Base-by-base conservation (phyloP, 2,329 filamentous ascomycete species). In the Monosporascus sp. region DNA sequence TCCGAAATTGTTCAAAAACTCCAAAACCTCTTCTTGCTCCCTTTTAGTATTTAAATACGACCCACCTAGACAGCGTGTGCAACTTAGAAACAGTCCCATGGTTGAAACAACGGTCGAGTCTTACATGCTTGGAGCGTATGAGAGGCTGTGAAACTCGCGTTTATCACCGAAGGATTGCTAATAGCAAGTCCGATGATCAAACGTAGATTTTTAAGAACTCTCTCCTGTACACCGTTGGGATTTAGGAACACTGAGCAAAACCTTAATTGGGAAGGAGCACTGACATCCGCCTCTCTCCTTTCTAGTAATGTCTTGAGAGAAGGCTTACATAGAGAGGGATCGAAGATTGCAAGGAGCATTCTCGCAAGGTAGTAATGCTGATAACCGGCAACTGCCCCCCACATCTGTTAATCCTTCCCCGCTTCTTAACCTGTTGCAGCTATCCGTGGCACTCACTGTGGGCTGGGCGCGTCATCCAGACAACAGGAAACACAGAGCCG, bases 161-260 rank as follows among this genome's bases (percentile, higher is more conserved):
- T 65, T 3, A 62, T 57, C 8, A 60, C 58, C 2, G 54, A 51
- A 2, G 59, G 54, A 15, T 66, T 65, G 47, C 63, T 66, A 14
- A 66, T 60, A 5, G 63, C 58, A 2, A 66, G 56, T 1, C 64
- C 63, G 3, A 66, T 18, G 5, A 66, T 37, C 1, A 59, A 53
- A 3, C 63, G 55, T 8, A 66, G 55, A 38, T 64, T 59, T 18
- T 57, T 52, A 5, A 61, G 54, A 1, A 59, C 63, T 8, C 49
- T 49, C 37, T 59, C 58, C 63, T 65, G 70, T 62, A 11, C 75
- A 64, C 49, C 72, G 68, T 47, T 70, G 72, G 75, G 75, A 70
- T 51, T 73, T 70, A 45, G 72, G 6, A 61, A 0, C 68, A 5
- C 5, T 17, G 37, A 15, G 20, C 6, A 1, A 11, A 47, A 18